These are phyloP conservation scores for Nevesoporus exiguus DNA, from an alignment of 768 basidiomycete genomes.

Conservation along the genomic window DNA sequence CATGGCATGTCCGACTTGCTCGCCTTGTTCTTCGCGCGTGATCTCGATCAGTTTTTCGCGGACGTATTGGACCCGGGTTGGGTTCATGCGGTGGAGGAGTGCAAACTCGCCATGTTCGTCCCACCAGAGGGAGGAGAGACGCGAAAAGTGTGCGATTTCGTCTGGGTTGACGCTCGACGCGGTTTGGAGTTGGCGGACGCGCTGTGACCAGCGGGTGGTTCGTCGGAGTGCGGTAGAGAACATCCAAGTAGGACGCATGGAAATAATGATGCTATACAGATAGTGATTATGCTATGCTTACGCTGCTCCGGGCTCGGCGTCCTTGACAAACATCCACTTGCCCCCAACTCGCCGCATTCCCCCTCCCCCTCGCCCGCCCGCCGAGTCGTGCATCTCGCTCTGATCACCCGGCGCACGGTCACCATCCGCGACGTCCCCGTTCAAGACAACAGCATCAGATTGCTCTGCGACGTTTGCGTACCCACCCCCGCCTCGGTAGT, in stretches of 20 bases:
- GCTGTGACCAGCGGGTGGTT: slow-evolving; percentile 6
- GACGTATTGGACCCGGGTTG: slow-evolving; percentile 79
- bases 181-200: slow-evolving; percentile 20
- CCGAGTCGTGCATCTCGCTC: neutral
- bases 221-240: slow-evolving; percentile 20
- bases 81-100: slow-evolving; percentile 93
- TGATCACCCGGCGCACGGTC: slow-evolving; percentile 4
- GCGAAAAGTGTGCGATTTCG: slow-evolving; percentile 89
- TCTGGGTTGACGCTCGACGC: slow-evolving; percentile 53
- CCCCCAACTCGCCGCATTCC: slow-evolving; percentile 67
- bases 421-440: slow-evolving; percentile 36
- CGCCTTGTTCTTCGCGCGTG: slow-evolving; percentile 50
- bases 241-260: slow-evolving; percentile 9
- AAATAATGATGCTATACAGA: slow-evolving; percentile 19
- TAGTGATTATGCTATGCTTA: slow-evolving; percentile 14
- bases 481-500: slow-evolving; percentile 43
- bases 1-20: slow-evolving; percentile 30
- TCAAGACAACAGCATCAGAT: slow-evolving; percentile 51
- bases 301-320: neutral
- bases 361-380: slow-evolving; percentile 36
- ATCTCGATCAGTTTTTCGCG: slow-evolving; percentile 68
- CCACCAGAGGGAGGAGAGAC: slow-evolving; percentile 93
- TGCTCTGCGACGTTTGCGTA: slow-evolving; percentile 11
- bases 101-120: slow-evolving; percentile 88
- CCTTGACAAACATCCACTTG: slow-evolving; percentile 24